Percentiles rank a stretch among this genome's conserved stretches.
These are phyloP conservation scores for Trypanosoma rangeli DNA, from an alignment of 208 protist species.

Conservation along the genomic window DNA sequence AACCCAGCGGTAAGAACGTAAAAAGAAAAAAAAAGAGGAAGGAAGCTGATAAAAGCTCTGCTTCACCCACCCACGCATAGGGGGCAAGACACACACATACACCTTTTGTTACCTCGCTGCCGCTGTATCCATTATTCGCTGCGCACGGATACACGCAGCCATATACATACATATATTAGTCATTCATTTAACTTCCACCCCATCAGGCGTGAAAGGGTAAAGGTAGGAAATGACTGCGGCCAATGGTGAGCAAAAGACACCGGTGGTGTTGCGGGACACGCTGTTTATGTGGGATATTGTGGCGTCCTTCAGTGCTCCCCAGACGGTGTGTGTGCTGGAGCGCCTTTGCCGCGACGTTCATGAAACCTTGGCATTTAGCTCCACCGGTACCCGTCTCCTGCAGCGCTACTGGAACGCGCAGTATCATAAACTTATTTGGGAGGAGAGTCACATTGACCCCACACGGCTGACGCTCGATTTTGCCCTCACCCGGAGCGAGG, in stretches of 20 bases:
- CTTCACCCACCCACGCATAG: too few species aligned
- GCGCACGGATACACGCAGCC: too few species aligned
- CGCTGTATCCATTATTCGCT: too few species aligned
- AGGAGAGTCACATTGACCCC: constrained; percentile 32
- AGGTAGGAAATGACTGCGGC: background rate
- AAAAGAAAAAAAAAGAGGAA: too few species aligned
- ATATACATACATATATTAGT: constrained; percentile 8
- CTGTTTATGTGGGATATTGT: constrained; percentile 79
- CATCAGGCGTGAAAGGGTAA: background rate
- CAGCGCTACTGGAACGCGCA: constrained; percentile 87
- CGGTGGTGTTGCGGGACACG: constrained; percentile 25
- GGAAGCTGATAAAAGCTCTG: too few species aligned
- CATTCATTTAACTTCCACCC: constrained; percentile 1
- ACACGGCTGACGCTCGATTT: constrained; percentile 20
- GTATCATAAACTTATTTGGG: constrained; percentile 66
- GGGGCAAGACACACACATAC: too few species aligned
- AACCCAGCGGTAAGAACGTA: too few species aligned
- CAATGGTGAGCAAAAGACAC: background rate
- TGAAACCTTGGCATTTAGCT: constrained; percentile 34
- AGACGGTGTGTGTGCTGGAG: constrained; percentile 55
- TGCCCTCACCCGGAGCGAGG: constrained; percentile 54
- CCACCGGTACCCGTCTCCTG: constrained; percentile 51
- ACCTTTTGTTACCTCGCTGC: too few species aligned
- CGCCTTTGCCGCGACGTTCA: constrained; percentile 50
- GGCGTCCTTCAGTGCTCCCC: constrained; percentile 55